Conservation (phyloP, 441 rosid genomes). For the Jatropha multifida region DNA sequence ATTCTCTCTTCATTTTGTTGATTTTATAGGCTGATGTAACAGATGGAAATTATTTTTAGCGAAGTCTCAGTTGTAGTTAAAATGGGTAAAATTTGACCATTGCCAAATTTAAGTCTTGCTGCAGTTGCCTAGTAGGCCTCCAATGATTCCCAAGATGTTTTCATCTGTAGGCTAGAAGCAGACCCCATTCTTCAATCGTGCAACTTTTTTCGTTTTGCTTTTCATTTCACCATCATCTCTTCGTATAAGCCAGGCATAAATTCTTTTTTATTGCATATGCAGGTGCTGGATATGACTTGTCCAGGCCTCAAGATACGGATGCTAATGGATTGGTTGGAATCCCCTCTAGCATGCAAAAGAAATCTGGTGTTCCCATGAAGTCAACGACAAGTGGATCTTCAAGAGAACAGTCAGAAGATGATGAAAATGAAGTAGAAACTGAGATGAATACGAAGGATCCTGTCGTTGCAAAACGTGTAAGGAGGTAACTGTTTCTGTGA, state of each 20-base stretch:
- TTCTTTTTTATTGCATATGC: conserved; percentile 20
- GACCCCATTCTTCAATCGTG: neutral
- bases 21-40: neutral
- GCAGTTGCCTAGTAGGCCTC: neutral
- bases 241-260: conserved; percentile 1
- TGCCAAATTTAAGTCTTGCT: neutral
- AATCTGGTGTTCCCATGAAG: conserved; percentile 39
- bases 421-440: conserved; percentile 83
- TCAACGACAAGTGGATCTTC: conserved; percentile 82
- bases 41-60: no score
- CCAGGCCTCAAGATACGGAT: conserved; percentile 38
- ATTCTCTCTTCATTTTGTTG: neutral
- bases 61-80: neutral
- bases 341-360: conserved; percentile 39
- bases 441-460: conserved; percentile 63
- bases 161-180: neutral
- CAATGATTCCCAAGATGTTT: neutral
- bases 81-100: neutral
- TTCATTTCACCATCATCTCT: neutral
- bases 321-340: conserved; percentile 30
- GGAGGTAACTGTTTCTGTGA: conserved; percentile 51
- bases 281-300: conserved; percentile 41
- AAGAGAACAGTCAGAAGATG: conserved; percentile 77
- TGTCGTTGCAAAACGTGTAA: conserved; percentile 64
- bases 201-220: neutral